phyloP scores from a whole-genome alignment of 306 rosid species.

The Castanopsis chinensis region DNA sequence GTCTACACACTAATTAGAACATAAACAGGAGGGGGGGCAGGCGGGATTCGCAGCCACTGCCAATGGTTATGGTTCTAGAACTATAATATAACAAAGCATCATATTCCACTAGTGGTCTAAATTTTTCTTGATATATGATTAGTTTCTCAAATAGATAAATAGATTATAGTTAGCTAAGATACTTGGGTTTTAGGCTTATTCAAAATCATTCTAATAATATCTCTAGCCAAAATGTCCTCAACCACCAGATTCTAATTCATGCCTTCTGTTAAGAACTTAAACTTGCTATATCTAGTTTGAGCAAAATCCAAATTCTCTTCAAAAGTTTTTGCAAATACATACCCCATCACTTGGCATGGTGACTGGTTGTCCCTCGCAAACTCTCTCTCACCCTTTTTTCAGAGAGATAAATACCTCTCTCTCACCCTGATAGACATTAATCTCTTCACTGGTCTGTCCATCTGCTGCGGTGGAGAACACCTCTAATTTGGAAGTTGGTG shows the following conservation, averaged over 20 bases:
- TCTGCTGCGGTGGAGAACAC: conserved; percentile 96
- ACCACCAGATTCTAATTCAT: conserved; percentile 14
- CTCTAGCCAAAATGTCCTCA: not conserved
- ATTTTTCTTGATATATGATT: too few relatives aligned
- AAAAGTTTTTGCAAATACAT: not conserved
- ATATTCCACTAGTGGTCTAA: too few relatives aligned
- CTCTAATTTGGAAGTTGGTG: conserved; percentile 94
- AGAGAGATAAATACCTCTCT: too few relatives aligned
- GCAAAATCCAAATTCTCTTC: not conserved
- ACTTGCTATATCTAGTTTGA: not conserved
- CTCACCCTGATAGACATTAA: conserved; percentile 56
- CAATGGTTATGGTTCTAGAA: too few relatives aligned
- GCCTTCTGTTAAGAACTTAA: conserved; percentile 19
- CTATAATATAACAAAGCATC: too few relatives aligned
- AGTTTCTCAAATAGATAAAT: too few relatives aligned
- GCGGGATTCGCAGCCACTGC: too few relatives aligned
- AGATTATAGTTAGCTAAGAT: too few relatives aligned
- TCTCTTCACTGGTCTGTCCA: conserved; percentile 94
- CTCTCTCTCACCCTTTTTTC: conserved; percentile 73
- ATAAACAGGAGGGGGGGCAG: too few relatives aligned
- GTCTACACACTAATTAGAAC: too few relatives aligned
- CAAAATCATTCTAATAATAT: not conserved
- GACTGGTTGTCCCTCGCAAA: conserved; percentile 84
- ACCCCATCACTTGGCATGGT: conserved; percentile 92
- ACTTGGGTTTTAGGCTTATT: too few relatives aligned